A percentile compares a stretch with the other conserved stretches of the same genome.
phyloP scores from a whole-genome alignment of 352 stramenopile genomes.

The Phytophthora macrochlamydospora region DNA sequence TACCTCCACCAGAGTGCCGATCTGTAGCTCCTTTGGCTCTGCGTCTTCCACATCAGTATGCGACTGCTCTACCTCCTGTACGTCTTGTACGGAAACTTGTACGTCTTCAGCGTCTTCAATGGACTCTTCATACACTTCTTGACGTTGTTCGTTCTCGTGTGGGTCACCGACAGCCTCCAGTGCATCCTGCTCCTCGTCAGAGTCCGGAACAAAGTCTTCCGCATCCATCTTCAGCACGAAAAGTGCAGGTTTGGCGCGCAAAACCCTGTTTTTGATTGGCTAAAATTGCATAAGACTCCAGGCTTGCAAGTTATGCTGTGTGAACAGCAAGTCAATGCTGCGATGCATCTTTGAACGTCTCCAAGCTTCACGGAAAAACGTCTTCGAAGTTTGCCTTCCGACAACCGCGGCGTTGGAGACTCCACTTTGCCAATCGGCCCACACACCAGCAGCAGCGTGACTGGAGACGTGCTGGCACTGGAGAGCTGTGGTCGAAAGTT shows the following conservation, averaged over 20 bases:
- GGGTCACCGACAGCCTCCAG: constrained; percentile 14
- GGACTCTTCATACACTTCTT: neutral
- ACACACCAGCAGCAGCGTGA: neutral
- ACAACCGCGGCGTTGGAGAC: neutral
- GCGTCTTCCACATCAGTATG: neutral
- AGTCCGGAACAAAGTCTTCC: constrained; percentile 61
- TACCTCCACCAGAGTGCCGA: constrained; percentile 61
- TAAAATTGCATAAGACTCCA: neutral
- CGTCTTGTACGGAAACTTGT: neutral
- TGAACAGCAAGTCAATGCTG: neutral
- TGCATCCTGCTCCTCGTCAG: constrained; percentile 34
- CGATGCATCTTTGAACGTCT: neutral
- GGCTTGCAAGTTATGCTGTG: neutral
- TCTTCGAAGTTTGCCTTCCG: neutral
- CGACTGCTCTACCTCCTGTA: neutral
- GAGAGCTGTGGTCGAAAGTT: no score
- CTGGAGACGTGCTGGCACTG: neutral
- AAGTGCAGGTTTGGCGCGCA: neutral
- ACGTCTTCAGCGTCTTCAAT: neutral
- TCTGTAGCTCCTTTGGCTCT: constrained; percentile 22
- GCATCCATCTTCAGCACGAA: constrained; percentile 40
- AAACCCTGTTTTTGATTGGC: neutral
- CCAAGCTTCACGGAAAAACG: neutral
- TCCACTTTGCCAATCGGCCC: neutral
- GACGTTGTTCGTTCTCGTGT: constrained; percentile 1